Evolutionary conservation across 495 filamentous ascomycete genomes (phyloP), one percentile per base, ranked within the genome.

Genomic region (Annulohypoxylon stygium): DNA sequence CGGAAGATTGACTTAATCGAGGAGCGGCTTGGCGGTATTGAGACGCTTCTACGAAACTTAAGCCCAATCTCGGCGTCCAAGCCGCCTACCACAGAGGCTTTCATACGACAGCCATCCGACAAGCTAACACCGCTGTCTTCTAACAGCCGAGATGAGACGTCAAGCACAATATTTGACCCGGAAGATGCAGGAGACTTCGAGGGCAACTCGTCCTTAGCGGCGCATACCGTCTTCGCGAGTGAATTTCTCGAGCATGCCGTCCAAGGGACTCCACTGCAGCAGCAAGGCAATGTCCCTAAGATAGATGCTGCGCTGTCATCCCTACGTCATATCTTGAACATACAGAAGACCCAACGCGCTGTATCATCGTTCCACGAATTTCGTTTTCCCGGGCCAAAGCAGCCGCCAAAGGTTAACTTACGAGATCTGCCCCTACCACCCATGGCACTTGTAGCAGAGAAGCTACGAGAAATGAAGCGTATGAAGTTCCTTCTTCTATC

Each of bases 1-100:
- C 85, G 82, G 68, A 92, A 92, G 78, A 90, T 92, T 53, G 90
- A 92, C 72, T 77, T 85, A 33, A 90, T 92, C 58, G 89, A 90
- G 71, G 81, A 87, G 48, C 88, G 90, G 4, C 84, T 92, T 6
- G 85, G 82, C 2, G 81, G 83, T 43, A 92, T 92, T 61, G 90
- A 86, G 73, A 67, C 80, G 20, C 81, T 87, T 63, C 81, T 92
- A 1, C 82, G 80, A 23, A 81, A 79, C 41, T 64, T 86, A 18
- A 63, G 66, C 58, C 73, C 81, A 25, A 57, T 79, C 51, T 80
- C 75, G 18, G 62, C 77, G 36, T 66, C 68, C 18, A 47, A 57
- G 11, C 26, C 59, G 9, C 61, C 63, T 14, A 33, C 51, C 9
- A 25, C 68, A 14, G 69, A 73, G 57, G 25, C 20, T 10, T 62